Evolutionary conservation across 495 filamentous ascomycete species (phyloP).

Genomic region (Talaromyces proteolyticus): DNA sequence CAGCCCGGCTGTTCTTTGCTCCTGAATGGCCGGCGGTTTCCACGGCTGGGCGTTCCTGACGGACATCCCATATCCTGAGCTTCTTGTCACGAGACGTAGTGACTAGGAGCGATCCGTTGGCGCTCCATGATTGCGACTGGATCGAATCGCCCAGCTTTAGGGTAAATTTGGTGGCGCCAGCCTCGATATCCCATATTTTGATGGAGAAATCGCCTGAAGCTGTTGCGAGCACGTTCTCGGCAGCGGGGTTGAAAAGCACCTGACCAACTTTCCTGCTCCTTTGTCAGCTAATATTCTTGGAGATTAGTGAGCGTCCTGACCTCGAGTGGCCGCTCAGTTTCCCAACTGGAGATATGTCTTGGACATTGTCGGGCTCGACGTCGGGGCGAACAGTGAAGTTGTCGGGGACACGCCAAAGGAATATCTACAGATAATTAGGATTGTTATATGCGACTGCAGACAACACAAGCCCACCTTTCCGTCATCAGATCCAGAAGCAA

Average conservation of each 20-base stretch:
- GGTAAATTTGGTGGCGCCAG: constrained; percentile 63
- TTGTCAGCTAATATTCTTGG: constrained; percentile 12
- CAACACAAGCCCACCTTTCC: constrained; percentile 58
- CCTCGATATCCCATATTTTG: constrained; percentile 91
- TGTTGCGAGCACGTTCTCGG: constrained; percentile 91
- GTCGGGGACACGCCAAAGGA: constrained; percentile 92
- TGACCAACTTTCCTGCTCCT: constrained; percentile 81
- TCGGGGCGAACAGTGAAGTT: constrained; percentile 79
- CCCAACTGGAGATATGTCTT: constrained; percentile 72
- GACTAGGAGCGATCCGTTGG: constrained; percentile 79
- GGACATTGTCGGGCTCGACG: constrained; percentile 62
- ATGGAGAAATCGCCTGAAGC: constrained; percentile 92
- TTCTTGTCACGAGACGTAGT: constrained; percentile 98
- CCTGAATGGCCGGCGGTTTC: constrained; percentile 82
- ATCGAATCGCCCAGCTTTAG: constrained; percentile 87
- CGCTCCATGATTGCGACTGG: constrained; percentile 93
- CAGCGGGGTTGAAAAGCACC: constrained; percentile 94
- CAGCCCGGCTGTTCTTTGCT: constrained; percentile 92
- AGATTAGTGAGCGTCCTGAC: constrained; percentile 17
- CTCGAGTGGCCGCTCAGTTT: constrained; percentile 66
- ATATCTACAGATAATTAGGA: too few relatives aligned
- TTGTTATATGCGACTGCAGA: constrained; percentile 10
- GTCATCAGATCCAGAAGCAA: constrained; percentile 93
- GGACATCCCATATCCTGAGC: constrained; percentile 91
- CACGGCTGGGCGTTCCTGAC: constrained; percentile 82